Base-by-base conservation (phyloP, 2,329 filamentous ascomycete genomes). In the Verticillium nonalfalfae region DNA sequence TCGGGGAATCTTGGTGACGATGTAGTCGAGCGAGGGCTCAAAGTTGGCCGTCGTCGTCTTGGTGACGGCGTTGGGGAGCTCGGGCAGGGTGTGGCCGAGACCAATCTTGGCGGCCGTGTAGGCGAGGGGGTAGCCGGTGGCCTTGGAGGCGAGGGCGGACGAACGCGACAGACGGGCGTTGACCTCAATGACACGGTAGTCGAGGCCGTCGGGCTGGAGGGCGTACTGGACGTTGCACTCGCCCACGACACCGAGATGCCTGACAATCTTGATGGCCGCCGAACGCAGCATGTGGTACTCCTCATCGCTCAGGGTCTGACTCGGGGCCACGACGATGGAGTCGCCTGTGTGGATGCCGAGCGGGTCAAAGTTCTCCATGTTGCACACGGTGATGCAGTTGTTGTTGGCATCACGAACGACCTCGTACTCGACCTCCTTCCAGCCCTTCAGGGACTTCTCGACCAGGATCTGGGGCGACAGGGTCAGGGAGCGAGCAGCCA, bases 241-340 rank as follows among this genome's bases (percentile, higher is more conserved):
- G 75, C 95, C 95, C 57, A 98, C 94, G 58, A 99, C 95, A 68
- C 94, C 94, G 67, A 99, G 84, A 77, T 99, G 95, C 66, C 95
- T 90, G 70, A 99, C 91, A 71, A 99, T 97, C 84, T 98, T 98
- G 82, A 98, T 97, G 56, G 95, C 92, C 65, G 95, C 93, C 52
- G 93, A 92, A 71, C 95, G 92, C 69, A 99, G 91, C 95, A 99
- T 98, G 82, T 99, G 93, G 76, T 98, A 99, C 78, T 99, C 95
- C 81, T 98, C 95, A 70, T 99, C 95, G 72, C 91, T 96, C 71
- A 99, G 82, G 31, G 95, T 99, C 80, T 99, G 95, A 79, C 90
- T 95, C 58, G 95, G 95, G 50, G 95, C 95, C 63, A 98, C 94
- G 65, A 99, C 95, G 70, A 99, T 99, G 70, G 93, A 97, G 82